These are phyloP conservation scores for Periconia sp. DNA, from an alignment of 2,329 filamentous ascomycete species.

Conservation along the genomic window DNA sequence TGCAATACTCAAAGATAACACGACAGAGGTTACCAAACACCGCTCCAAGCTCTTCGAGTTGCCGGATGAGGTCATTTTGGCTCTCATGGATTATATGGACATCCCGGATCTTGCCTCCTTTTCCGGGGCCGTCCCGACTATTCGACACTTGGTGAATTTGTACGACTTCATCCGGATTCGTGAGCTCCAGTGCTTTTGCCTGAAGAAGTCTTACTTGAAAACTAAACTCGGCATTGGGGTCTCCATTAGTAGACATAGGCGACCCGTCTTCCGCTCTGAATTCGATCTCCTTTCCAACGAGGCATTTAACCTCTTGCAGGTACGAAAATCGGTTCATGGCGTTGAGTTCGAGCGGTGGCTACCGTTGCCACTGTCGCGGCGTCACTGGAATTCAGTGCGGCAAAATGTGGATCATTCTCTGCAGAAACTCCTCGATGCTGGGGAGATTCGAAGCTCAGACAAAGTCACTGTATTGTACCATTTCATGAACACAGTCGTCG, in stretches of 20 bases:
- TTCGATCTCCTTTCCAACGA: constrained; percentile 57
- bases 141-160: constrained; percentile 42
- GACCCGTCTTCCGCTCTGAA: constrained; percentile 51
- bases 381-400: constrained; percentile 53
- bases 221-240: constrained; percentile 55
- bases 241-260: constrained; percentile 19
- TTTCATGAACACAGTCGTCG: constrained; percentile 60
- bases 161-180: constrained; percentile 49
- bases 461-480: constrained; percentile 49
- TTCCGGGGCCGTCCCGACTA: constrained; percentile 44
- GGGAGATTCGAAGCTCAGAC: constrained; percentile 27
- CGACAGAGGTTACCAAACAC: not conserved
- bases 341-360: constrained; percentile 53
- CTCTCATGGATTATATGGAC: constrained; percentile 25
- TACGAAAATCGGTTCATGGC: constrained; percentile 53
- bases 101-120: constrained; percentile 46
- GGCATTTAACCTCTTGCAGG: constrained; percentile 44
- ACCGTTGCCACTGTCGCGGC: constrained; percentile 53
- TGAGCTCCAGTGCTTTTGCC: constrained; percentile 56
- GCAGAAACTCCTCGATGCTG: constrained; percentile 25
- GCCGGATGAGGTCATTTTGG: constrained; percentile 52
- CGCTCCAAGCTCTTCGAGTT: constrained; percentile 34
- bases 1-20: not conserved
- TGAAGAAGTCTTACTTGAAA: constrained; percentile 50
- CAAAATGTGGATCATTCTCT: constrained; percentile 33